These are phyloP conservation scores for Orobanche coerulescens DNA, from an alignment of 257 asterid species.

Conservation along the genomic window DNA sequence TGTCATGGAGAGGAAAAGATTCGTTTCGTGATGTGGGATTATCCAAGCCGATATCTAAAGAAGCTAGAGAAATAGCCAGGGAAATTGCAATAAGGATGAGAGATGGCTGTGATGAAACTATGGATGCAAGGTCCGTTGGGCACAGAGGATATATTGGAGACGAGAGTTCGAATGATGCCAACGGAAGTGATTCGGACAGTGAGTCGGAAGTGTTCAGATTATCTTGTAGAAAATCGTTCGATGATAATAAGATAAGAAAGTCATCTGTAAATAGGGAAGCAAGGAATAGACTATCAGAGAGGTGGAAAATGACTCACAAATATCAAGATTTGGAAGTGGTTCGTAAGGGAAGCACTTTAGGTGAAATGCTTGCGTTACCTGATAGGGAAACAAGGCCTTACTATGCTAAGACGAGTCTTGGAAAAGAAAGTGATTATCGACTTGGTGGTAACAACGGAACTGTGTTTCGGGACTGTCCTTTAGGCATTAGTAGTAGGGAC, in stretches of 20 bases:
- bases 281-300: conserved; percentile 68
- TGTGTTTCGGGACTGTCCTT: conserved; percentile 31
- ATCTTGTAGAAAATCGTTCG: conserved; percentile 40
- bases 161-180: conserved; percentile 69
- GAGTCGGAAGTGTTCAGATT: conserved; percentile 37
- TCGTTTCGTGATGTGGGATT: conserved; percentile 30
- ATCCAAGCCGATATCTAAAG: conserved; percentile 37
- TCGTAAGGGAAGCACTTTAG: conserved; percentile 57
- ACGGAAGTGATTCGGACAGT: conserved; percentile 67
- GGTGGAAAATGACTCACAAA: conserved; percentile 71
- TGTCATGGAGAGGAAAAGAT: conserved; percentile 28
- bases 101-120: conserved; percentile 35
- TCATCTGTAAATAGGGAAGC: conserved; percentile 68
- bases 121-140: conserved; percentile 30
- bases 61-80: conserved; percentile 61
- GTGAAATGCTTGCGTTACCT: conserved; percentile 71
- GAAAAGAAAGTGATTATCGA: conserved; percentile 14
- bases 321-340: conserved; percentile 49
- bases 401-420: conserved; percentile 24
- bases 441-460: conserved; percentile 29
- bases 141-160: conserved; percentile 80
- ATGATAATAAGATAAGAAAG: conserved; percentile 31
- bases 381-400: conserved; percentile 31
- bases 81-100: conserved; percentile 56
- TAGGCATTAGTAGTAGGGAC: conserved; percentile 73